Conservation (phyloP, 192 early-diverging fungal species). For the Paraglomus brasilianum region DNA sequence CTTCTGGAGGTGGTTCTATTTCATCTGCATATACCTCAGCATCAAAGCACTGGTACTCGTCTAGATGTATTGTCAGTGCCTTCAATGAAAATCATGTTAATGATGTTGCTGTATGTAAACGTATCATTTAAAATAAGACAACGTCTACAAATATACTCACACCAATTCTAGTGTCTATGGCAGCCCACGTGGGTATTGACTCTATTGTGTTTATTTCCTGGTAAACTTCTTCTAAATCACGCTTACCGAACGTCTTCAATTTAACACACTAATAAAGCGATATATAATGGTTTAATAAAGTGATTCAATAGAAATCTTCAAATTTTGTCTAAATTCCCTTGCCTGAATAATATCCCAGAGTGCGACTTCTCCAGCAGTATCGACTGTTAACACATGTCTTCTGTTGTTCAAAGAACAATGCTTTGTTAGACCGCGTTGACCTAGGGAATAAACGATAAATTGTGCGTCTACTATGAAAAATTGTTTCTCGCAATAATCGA, state of each 20-base stretch:
- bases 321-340: slow-evolving; percentile 29
- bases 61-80: slow-evolving; percentile 84
- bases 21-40: slow-evolving; percentile 92
- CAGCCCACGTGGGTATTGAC: slow-evolving; percentile 88
- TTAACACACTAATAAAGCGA: slow-evolving; percentile 44
- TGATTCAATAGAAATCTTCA: not conserved
- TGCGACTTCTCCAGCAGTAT: slow-evolving; percentile 73
- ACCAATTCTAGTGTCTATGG: slow-evolving; percentile 88
- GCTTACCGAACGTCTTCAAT: slow-evolving; percentile 57
- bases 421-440: slow-evolving; percentile 65
- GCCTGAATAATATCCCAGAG: slow-evolving; percentile 92
- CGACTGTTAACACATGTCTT: slow-evolving; percentile 81
- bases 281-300: not conserved
- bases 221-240: slow-evolving; percentile 54
- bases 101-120: not conserved
- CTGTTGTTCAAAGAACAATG: slow-evolving; percentile 79
- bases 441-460: slow-evolving; percentile 9
- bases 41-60: slow-evolving; percentile 76
- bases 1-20: slow-evolving; percentile 46
- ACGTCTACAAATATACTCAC: slow-evolving; percentile 40
- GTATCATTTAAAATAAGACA: not conserved
- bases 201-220: slow-evolving; percentile 64
- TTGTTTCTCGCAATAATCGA: slow-evolving; percentile 39
- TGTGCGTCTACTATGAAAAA: not conserved
- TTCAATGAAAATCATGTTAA: slow-evolving; percentile 29